A percentile compares a stretch with the other conserved stretches of the same genome.
These are phyloP conservation scores for Lyophyllum atratum DNA, from an alignment of 768 basidiomycete species.

Conservation along the genomic window DNA sequence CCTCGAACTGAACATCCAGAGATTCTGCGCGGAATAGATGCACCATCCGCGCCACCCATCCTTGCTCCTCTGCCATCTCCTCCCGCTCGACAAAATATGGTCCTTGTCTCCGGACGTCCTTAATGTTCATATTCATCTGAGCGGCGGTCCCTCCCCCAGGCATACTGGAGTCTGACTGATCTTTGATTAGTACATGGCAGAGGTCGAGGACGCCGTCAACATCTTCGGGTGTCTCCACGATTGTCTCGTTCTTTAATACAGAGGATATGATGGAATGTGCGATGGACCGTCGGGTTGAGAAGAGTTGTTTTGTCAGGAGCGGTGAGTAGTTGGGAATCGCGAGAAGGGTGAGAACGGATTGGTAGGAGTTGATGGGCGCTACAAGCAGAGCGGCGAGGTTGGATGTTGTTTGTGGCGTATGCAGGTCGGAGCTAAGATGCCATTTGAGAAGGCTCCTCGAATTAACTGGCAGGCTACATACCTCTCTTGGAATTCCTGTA, in stretches of 20 bases:
- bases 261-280: constrained; percentile 94
- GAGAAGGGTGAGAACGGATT: constrained; percentile 95
- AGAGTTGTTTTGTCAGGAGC: constrained; percentile 83
- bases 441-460: neutral
- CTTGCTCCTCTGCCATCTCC: constrained; percentile 97
- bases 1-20: constrained; percentile 88
- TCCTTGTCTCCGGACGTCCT: constrained; percentile 57
- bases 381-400: constrained; percentile 92
- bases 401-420: constrained; percentile 81
- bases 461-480: constrained; percentile 26
- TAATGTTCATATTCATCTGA: constrained; percentile 34
- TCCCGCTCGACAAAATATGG: constrained; percentile 72
- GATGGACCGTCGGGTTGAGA: constrained; percentile 87
- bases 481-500: constrained; percentile 84
- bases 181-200: constrained; percentile 89
- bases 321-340: constrained; percentile 90
- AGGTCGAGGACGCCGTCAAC: constrained; percentile 92
- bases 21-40: constrained; percentile 92
- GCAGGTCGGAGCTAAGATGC: constrained; percentile 73
- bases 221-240: constrained; percentile 92
- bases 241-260: constrained; percentile 94
- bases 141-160: constrained; percentile 28
- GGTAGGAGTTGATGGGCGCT: constrained; percentile 95
- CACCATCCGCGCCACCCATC: constrained; percentile 98
- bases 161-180: constrained; percentile 62